Conservation (phyloP, 1,139 yeast species). For the Insectozyma bohioensis region DNA sequence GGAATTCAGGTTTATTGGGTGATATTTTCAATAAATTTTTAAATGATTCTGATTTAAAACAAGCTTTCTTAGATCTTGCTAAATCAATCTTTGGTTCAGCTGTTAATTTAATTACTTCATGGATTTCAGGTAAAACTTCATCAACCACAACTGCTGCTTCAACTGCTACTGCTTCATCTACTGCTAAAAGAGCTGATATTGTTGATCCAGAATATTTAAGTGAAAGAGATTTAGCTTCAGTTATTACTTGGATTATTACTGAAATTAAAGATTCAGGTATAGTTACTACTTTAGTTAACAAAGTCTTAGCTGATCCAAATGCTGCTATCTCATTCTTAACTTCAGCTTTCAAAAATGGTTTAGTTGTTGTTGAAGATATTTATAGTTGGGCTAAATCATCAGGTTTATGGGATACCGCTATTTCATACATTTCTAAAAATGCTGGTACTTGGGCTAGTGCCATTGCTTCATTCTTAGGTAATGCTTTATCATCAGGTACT, state of each 20-base stretch:
- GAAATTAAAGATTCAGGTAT: constrained; percentile 39
- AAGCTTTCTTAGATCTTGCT: constrained; percentile 36
- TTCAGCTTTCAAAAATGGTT: constrained; percentile 34
- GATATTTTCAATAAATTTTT: constrained; percentile 33
- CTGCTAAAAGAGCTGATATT: constrained; percentile 22
- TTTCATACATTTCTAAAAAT: constrained; percentile 29
- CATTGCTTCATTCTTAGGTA: constrained; percentile 28
- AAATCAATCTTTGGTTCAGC: constrained; percentile 36
- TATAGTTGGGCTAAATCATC: constrained; percentile 40
- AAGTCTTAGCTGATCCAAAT: constrained; percentile 39
- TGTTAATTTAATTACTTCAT: constrained; percentile 27
- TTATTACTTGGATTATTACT: constrained; percentile 27
- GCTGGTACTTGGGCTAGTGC: constrained; percentile 33
- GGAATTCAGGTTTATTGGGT: constrained; percentile 44
- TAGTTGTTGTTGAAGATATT: constrained; percentile 35
- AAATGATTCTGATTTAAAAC: constrained; percentile 35
- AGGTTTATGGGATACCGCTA: constrained; percentile 36
- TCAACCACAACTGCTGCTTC: constrained; percentile 18
- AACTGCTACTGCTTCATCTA: constrained; percentile 19
- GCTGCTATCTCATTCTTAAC: constrained; percentile 34
- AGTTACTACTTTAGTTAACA: constrained; percentile 30
- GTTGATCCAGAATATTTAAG: constrained; percentile 24
- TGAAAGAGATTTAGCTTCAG: constrained; percentile 39
- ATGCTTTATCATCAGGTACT: constrained; percentile 21
- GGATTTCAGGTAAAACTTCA: constrained; percentile 20